Conservation (phyloP, 495 filamentous ascomycete species). For the Aspergillus saccharolyticus region DNA sequence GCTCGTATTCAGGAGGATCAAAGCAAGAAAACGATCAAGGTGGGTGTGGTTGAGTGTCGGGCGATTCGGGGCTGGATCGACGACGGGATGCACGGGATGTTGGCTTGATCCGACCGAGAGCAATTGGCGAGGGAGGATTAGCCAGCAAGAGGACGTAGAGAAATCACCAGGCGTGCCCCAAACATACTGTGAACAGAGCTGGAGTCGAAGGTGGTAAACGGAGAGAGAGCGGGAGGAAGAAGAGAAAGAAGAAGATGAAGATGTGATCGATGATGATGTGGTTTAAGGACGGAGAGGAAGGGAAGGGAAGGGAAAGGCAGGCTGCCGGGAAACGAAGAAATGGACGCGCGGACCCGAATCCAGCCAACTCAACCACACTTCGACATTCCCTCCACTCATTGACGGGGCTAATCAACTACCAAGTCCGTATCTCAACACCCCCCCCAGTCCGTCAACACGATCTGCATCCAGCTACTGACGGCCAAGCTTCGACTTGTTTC, state of each 20-base stretch:
- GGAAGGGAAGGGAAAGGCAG: no score
- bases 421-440: no score
- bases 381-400: no score
- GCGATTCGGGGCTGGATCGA: not conserved
- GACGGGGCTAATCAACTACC: no score
- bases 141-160: not conserved
- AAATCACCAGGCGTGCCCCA: not conserved
- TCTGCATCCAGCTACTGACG: conserved; percentile 3
- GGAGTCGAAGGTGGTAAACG: not conserved
- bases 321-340: not conserved
- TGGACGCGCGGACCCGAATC: conserved; percentile 5
- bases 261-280: not conserved
- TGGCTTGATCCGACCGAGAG: not conserved
- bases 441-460: not conserved
- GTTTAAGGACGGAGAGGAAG: no score
- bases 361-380: not conserved
- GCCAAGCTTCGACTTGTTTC: not conserved
- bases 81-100: not conserved
- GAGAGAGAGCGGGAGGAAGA: not conserved
- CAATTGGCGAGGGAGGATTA: not conserved
- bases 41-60: not conserved
- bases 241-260: conserved; percentile 3
- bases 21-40: not conserved
- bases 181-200: not conserved
- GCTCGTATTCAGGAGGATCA: not conserved